These are phyloP conservation scores for Theobroma grandiflorum DNA, from an alignment of 441 rosid genomes.

Conservation along the genomic window DNA sequence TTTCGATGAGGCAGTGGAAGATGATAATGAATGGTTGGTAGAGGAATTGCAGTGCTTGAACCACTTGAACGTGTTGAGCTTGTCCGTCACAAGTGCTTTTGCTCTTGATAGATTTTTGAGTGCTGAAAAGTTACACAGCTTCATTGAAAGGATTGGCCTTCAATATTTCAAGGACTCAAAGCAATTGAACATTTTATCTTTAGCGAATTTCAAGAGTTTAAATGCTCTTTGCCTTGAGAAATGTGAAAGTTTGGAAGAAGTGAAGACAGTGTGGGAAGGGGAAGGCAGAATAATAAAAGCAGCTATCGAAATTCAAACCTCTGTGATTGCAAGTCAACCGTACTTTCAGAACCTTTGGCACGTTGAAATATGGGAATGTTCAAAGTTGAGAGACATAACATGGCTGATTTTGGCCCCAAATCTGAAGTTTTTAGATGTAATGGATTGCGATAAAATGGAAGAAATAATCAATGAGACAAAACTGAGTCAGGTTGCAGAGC, in stretches of 20 bases:
- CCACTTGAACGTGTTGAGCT: slow-evolving; percentile 28
- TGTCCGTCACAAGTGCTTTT: background rate
- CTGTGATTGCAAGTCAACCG: slow-evolving; percentile 5
- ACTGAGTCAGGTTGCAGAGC: background rate
- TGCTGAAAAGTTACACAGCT: slow-evolving; percentile 16
- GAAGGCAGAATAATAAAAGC: background rate
- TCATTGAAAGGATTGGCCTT: slow-evolving; percentile 16
- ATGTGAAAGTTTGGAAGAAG: slow-evolving; percentile 5
- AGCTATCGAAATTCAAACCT: background rate
- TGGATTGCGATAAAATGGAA: background rate
- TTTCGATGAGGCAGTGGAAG: background rate
- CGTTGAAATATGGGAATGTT: accelerated
- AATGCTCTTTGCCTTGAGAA: background rate
- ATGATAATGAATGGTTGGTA: slow-evolving; percentile 15
- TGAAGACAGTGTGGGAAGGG: slow-evolving; percentile 6
- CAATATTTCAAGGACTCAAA: background rate
- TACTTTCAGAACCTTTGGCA: slow-evolving; percentile 17
- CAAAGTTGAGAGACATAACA: slow-evolving; percentile 29
- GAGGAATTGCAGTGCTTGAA: slow-evolving; percentile 35
- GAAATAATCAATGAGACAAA: slow-evolving; percentile 29
- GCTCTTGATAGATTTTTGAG: slow-evolving; percentile 27
- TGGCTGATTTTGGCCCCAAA: slow-evolving; percentile 38
- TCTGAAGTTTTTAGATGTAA: background rate
- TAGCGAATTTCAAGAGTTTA: slow-evolving; percentile 19
- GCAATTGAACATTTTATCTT: slow-evolving; percentile 18